phyloP scores from a whole-genome alignment of 768 basidiomycete genomes.

The Panaeolus cyanescens region DNA sequence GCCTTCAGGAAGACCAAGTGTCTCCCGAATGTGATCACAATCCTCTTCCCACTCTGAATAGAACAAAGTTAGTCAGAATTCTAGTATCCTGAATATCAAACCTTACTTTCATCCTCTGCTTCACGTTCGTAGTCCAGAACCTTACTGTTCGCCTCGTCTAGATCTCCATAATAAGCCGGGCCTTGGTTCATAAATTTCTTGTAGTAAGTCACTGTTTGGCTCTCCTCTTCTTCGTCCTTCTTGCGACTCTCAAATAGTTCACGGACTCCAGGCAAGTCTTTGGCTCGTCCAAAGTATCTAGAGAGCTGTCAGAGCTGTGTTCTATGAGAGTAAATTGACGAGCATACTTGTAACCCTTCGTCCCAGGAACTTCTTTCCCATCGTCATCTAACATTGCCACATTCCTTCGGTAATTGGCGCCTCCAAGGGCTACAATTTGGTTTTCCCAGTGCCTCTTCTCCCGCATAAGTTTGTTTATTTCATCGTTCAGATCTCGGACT shows the following conservation, averaged over 20 bases:
- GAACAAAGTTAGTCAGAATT: conserved; percentile 4
- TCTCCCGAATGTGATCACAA: conserved; percentile 52
- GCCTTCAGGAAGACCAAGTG: conserved; percentile 52
- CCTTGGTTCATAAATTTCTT: conserved; percentile 90
- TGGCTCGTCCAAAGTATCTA: conserved; percentile 96
- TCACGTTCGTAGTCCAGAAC: conserved; percentile 71
- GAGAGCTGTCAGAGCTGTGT: background rate
- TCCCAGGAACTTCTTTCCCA: conserved; percentile 94
- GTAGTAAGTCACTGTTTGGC: conserved; percentile 70
- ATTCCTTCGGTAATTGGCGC: conserved; percentile 94
- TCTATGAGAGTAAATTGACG: no score
- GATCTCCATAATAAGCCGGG: conserved; percentile 88
- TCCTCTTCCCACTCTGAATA: conserved; percentile 67
- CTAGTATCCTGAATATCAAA: background rate
- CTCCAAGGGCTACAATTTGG: conserved; percentile 93
- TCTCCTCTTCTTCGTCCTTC: conserved; percentile 89
- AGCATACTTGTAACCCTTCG: conserved; percentile 95
- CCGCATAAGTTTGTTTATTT: conserved; percentile 93
- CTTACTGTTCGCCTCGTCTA: conserved; percentile 75
- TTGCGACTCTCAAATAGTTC: conserved; percentile 92
- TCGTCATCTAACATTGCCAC: conserved; percentile 94
- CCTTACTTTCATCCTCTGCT: conserved; percentile 73
- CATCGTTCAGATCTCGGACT: conserved; percentile 94
- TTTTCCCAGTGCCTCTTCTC: conserved; percentile 99
- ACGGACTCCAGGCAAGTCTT: conserved; percentile 92